Base-by-base conservation (phyloP, 108 stramenopile species). In the Cyclotella distinguenda region DNA sequence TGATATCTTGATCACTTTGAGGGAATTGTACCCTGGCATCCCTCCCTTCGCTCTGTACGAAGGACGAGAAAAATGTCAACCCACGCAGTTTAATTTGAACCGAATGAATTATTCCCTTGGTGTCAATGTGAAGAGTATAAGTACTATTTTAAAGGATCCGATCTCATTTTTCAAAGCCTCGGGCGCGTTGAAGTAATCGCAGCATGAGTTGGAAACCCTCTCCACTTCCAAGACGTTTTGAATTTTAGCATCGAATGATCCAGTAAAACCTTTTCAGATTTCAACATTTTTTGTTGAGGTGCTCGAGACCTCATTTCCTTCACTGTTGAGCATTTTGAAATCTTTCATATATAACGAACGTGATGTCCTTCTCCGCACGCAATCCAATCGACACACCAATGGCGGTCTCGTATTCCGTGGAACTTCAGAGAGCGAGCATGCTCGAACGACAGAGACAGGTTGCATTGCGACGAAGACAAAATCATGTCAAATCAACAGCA, bases 11-110 rank as follows among this genome's bases (percentile, higher is more conserved):
- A 33, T 27, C 22, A 47, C 38, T 28, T 43, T 78, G 51, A 33
- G 61, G 31, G 68, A 72, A 18, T 33, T 72, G 6, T 39, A 72
- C 61, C 71, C 77, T 11, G 3, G 28, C 27, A 61, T 68, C 6
- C 47, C 66, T 6, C 10, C 36, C 26, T 39, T 64, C 30, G 33
- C 26, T 9, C 8, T 51, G 49, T 72, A 78, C 51, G 57, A 72
- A 35, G 77, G 65, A n/a, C 43, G 46, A 2, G 77, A 72, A 28
- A 70, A 26, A 18, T 19, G 64, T 9, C 42, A 11, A 28, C 77
- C 77, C 12, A 78, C 77, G 16, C 27, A 72, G 51, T 78, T 72
- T 36, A 65, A 78, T 66, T 38, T 59, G 18, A 57, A 60, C 30
- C 55, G 42, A 33, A 74, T 67, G 72, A 49, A 74, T 51, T 47